Base-by-base conservation (phyloP, 805 yeast genomes). In the Teunomyces gatunensis region DNA sequence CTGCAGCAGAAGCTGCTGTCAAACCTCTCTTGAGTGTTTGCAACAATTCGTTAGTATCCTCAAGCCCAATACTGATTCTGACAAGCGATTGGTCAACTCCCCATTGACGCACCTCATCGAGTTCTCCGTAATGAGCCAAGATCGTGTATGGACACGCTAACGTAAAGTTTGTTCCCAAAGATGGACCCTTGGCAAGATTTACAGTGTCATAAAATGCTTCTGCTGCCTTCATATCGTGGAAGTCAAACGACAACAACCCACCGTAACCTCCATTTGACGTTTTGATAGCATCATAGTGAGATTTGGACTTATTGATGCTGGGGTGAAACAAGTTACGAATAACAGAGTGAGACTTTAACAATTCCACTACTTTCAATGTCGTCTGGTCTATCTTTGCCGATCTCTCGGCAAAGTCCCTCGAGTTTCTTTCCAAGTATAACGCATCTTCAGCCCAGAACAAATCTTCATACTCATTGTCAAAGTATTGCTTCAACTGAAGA, bases 381-480 rank as follows among this genome's bases (percentile, higher is more conserved):
- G 80, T 87, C 25, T 65, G 62, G 63, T 87, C 84, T 51, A 84
- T 77, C 65, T 68, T 73, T 37, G 60, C 52, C 3, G 81, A 84
- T 58, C 97, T 76, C 18, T 69, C 69, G 28, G 79, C 82, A 61
- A 89, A 91, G 67, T 94, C 97, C 51, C 98, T 80, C 4, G 96
- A 89, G 71, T 94, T 94, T 61, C 97, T 78, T 66, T 94, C 99
- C 59, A 94, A 68, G 60, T 85, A 85, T 46, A 94, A 81, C 1
- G 96, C 96, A 68, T 94, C 99, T 67, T 92, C 96, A 28, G 84
- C 88, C 97, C 97, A 94, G 54, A 88, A 77, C 5, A 75, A 67
- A 58, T 92, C 97, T 53, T 77, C 84, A 62, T 78, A 89, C 40
- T 76, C 75, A 6, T 73, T 69, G 47, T 75, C 58, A 54, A 83